Evolutionary conservation across 108 stramenopile genomes (phyloP).

Genomic region (Stephanodiscus minutulus): DNA sequence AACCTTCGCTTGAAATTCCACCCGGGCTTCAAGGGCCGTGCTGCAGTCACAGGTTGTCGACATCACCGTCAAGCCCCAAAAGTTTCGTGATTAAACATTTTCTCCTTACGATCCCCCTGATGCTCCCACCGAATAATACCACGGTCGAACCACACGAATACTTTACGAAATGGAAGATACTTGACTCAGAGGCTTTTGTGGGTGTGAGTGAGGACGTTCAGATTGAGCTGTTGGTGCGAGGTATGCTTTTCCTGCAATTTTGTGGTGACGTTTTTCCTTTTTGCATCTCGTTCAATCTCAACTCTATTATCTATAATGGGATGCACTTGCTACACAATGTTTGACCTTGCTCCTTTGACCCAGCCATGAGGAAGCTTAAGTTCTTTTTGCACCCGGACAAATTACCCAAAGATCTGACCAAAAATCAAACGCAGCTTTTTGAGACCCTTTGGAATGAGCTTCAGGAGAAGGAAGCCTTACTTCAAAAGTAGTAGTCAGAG

Average conservation of each 20-base stretch:
- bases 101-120: slow-evolving; percentile 6
- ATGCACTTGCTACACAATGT: too few relatives aligned
- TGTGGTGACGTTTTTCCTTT: not conserved
- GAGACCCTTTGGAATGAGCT: slow-evolving; percentile 49
- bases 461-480: slow-evolving; percentile 23
- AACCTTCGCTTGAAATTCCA: not conserved
- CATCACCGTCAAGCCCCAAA: slow-evolving; percentile 2
- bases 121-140: slow-evolving; percentile 14
- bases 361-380: slow-evolving; percentile 42
- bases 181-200: not conserved
- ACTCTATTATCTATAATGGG: too few relatives aligned
- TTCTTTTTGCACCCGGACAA: slow-evolving; percentile 58
- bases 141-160: slow-evolving; percentile 28
- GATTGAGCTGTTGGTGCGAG: slow-evolving; percentile 10
- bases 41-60: too few relatives aligned
- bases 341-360: not conserved
- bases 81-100: not conserved
- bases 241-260: too few relatives aligned
- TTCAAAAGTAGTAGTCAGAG: too few relatives aligned
- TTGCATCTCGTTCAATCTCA: not conserved
- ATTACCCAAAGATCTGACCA: slow-evolving; percentile 38
- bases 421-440: slow-evolving; percentile 36
- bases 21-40: too few relatives aligned
- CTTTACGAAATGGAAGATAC: slow-evolving; percentile 21
- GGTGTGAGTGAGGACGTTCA: not conserved